Base-by-base conservation (phyloP, 805 yeast species). In the Saccharomycopsis schoenii region DNA sequence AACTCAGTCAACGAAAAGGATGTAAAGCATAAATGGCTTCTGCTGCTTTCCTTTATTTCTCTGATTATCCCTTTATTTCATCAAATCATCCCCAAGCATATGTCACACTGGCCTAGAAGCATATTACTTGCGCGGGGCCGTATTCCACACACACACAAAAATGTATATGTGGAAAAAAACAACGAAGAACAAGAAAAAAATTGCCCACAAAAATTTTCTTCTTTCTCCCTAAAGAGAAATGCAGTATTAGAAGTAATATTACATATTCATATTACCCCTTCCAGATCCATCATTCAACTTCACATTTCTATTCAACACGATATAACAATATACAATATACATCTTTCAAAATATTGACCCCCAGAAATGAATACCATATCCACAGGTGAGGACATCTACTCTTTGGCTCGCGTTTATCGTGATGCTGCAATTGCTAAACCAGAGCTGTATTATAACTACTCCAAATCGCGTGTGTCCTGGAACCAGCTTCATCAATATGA, bases 351-450 rank as follows among this genome's bases (percentile, higher is more conserved):
- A n/a, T n/a, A n/a, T n/a, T n/a, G n/a, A n/a, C n/a, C n/a, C n/a
- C n/a, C n/a, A 29, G 6, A 29, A 55, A 56, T 61, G 60, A 55
- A 56, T 29, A 67, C 64, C 57, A 60, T 61, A 39, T 60, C 63
- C 34, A 66, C 64, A 56, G 67, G 65, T 9, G 64, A 62, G 41
- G 70, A 71, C 19, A 75, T 75, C 2, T 75, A 79, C 51, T 84
- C 90, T 11, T 80, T 85, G 2, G 81, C 97, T 0, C 80, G 84
- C 66, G 97, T 92, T 14, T 91, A 89, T 69, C 81, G 90, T 17
- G 88, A 90, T 73, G 96, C 85, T 41, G 86, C 91, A 69, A 80
- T 81, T 51, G 74, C 80, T 57, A 86, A 88, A 73, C 92, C 96
- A 41, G 84, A 83, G 70, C 81, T 82, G 62, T 92, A 89, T 74